These are phyloP conservation scores for Lactarius akahatsu DNA, from an alignment of 768 basidiomycete genomes.

Conservation along the genomic window DNA sequence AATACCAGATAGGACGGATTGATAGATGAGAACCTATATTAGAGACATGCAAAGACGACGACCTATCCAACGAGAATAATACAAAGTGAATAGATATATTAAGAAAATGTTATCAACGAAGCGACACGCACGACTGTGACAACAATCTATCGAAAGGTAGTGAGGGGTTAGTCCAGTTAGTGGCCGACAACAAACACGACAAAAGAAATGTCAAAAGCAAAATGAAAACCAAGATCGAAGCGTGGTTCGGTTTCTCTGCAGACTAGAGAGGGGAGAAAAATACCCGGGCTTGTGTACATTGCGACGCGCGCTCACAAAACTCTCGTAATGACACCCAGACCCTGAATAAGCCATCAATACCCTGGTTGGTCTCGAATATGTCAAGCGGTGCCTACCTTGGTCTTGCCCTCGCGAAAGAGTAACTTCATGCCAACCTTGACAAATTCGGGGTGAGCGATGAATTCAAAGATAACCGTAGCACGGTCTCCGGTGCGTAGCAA, in stretches of 20 bases:
- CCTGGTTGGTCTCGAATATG: conserved; percentile 4
- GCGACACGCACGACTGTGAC: background rate
- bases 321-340: conserved; percentile 73
- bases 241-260: conserved; percentile 63
- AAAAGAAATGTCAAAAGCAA: background rate
- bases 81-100: conserved; percentile 3
- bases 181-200: background rate
- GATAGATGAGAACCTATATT: background rate
- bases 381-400: conserved; percentile 61
- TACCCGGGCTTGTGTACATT: conserved; percentile 34
- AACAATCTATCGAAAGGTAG: background rate
- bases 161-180: background rate
- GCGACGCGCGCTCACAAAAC: conserved; percentile 44
- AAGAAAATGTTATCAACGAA: background rate
- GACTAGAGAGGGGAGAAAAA: conserved; percentile 39
- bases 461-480: conserved; percentile 92
- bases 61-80: background rate
- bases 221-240: conserved; percentile 37
- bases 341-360: conserved; percentile 42
- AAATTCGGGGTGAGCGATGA: conserved; percentile 89
- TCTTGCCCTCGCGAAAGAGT: conserved; percentile 93
- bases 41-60: background rate
- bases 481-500: conserved; percentile 93
- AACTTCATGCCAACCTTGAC: conserved; percentile 93
- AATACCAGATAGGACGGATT: too few relatives aligned